A percentile compares a stretch with the other conserved stretches of the same genome.
Evolutionary conservation across 805 yeast genomes (phyloP).

Genomic region (Saccharomycopsis capsularis): DNA sequence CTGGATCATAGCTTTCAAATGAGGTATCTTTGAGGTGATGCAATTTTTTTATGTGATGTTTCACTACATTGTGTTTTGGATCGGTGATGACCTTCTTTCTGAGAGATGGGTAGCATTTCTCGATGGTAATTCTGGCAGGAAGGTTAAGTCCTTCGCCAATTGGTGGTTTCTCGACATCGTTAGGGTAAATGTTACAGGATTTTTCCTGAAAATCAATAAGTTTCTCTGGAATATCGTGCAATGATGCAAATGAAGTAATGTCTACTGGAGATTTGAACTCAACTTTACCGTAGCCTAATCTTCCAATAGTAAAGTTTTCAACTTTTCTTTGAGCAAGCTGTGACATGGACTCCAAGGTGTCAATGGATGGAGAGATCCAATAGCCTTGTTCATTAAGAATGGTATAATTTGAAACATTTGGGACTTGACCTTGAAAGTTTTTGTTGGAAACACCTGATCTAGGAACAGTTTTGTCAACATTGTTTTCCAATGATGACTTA

Average conservation of each 20-base stretch:
- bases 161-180: constrained; percentile 50
- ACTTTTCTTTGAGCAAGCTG: constrained; percentile 60
- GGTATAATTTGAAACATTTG: constrained; percentile 1
- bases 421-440: not conserved
- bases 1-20: constrained; percentile 72
- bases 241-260: constrained; percentile 55
- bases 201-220: constrained; percentile 54
- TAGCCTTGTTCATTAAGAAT: constrained; percentile 62
- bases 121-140: constrained; percentile 64
- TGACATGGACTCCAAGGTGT: constrained; percentile 51
- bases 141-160: constrained; percentile 80
- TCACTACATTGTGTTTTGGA: constrained; percentile 63
- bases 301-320: constrained; percentile 65
- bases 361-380: constrained; percentile 76
- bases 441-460: not conserved
- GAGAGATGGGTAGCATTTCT: constrained; percentile 74
- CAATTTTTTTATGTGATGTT: constrained; percentile 60
- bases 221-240: constrained; percentile 59
- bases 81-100: constrained; percentile 69
- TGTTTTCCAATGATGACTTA: not conserved
- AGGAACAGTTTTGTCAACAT: not conserved
- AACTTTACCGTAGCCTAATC: constrained; percentile 68
- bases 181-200: constrained; percentile 67
- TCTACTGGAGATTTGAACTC: constrained; percentile 81
- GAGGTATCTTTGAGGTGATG: constrained; percentile 50